Percentiles rank a stretch among this genome's conserved stretches.
Evolutionary conservation across 352 stramenopile species (phyloP).

Genomic region (Globisporangium polare): DNA sequence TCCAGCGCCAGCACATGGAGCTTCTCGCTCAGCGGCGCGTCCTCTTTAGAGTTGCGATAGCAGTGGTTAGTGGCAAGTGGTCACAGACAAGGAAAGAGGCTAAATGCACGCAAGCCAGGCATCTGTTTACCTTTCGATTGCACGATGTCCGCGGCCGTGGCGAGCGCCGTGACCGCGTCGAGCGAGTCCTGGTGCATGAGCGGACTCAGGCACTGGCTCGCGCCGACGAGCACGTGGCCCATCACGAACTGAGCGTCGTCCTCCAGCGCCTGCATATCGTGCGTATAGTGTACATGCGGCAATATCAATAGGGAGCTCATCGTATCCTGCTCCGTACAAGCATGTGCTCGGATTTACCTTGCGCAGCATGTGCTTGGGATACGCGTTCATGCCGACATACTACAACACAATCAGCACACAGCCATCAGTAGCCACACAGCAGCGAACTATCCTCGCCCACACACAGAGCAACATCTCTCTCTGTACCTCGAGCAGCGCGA

Average conservation of each 20-base stretch:
- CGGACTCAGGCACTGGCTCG: conserved; percentile 64
- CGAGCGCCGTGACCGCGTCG: conserved; percentile 35
- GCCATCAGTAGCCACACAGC: neutral
- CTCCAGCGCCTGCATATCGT: conserved; percentile 30
- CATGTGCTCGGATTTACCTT: conserved; percentile 22
- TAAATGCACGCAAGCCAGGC: neutral
- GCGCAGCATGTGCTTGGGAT: conserved; percentile 71
- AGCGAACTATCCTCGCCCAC: neutral
- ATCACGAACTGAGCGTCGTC: conserved; percentile 71
- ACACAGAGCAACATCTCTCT: conserved; percentile 3
- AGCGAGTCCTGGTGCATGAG: conserved; percentile 64
- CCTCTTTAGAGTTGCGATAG: conserved; percentile 11
- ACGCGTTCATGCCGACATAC: conserved; percentile 79
- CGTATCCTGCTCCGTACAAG: neutral
- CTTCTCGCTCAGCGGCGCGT: conserved; percentile 43
- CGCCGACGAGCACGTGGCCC: conserved; percentile 77
- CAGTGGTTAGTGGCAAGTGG: no score
- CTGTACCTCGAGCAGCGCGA: conserved; percentile 60
- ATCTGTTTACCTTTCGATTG: conserved; percentile 27
- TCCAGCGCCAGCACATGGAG: conserved; percentile 74
- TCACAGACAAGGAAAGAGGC: neutral
- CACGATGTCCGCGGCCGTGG: conserved; percentile 30
- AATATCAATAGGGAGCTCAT: neutral
- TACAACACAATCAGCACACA: conserved; percentile 17
- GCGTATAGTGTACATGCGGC: neutral